Base-by-base conservation (phyloP, 495 filamentous ascomycete species). In the Hypoxylon intermedium region DNA sequence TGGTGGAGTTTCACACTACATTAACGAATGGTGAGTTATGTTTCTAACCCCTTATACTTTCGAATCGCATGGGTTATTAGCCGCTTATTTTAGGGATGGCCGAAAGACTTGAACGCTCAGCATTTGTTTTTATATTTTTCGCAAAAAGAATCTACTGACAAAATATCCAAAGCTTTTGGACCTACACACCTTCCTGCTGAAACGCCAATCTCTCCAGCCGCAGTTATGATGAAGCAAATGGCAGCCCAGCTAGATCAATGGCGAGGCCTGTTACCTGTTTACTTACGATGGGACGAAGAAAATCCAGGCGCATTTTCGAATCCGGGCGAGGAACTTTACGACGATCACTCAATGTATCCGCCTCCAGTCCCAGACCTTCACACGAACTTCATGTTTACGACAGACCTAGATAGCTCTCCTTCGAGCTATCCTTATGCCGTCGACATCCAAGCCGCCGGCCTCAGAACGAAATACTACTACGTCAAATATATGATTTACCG, bases 391-490 rank as follows among this genome's bases (percentile, higher is more conserved):
- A 77, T 84, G 67, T 86, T 85, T 65, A 74, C 75, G 9, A 63
- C 75, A 3, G 79, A 85, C 56, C 68, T 83, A 43, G 75, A 81
- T 34, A 68, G 63, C 0, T 60, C 75, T 1, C 77, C 75, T 2
- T 56, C 67, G 2, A 63, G 50, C 19, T 80, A 83, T 51, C 69
- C 75, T 12, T 82, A 77, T 63, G 75, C 73, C 19, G 69, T 82
- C 46, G 83, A 86, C 54, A 72, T 85, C 37, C 77, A 84, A 34
- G 76, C 81, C 12, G 83, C 84, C 4, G 69, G 82, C 19, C 74
- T 87, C 6, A 77, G 84, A 38, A 81, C 83, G 3, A 74, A 80
- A 28, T 87, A 83, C 72, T 85, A 85, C 69, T 83, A 84, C 68
- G 75, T 81, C 9, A 81, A 81, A 40, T 85, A 81, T 68, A 74